These are phyloP conservation scores for Salix brachista DNA, from an alignment of 345 rosid species.

Conservation along the genomic window DNA sequence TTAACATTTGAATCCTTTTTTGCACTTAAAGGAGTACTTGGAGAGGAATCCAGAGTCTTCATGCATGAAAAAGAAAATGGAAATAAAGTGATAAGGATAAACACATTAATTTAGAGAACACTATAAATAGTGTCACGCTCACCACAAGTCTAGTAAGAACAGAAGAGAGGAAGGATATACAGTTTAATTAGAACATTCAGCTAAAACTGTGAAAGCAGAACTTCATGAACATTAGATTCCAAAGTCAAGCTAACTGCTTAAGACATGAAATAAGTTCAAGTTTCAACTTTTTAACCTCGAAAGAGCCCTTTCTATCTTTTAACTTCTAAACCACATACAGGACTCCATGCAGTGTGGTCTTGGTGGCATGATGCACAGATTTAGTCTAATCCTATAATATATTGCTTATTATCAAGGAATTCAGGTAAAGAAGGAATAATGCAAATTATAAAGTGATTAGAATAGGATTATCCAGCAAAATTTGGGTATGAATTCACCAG, in stretches of 20 bases:
- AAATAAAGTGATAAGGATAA: constrained; percentile 6
- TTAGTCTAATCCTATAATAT: background rate
- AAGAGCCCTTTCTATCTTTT: background rate
- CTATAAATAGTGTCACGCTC: too few species aligned
- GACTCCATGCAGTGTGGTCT: background rate
- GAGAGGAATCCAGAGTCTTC: constrained; percentile 57
- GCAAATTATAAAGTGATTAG: background rate
- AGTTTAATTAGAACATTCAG: too few species aligned
- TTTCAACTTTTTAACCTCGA: too few species aligned
- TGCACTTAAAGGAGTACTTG: constrained; percentile 30
- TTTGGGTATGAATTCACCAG: background rate
- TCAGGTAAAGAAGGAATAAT: too few species aligned
- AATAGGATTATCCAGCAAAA: background rate
- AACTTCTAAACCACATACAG: background rate
- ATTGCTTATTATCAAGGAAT: background rate
- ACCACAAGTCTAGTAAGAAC: background rate
- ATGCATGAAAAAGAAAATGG: constrained; percentile 14
- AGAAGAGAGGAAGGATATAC: background rate
- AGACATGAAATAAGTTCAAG: too few species aligned
- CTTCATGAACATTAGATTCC: too few species aligned
- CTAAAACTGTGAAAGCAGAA: too few species aligned
- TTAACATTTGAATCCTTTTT: constrained; percentile 39
- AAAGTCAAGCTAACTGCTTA: too few species aligned
- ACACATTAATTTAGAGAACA: background rate
- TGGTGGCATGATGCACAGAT: background rate